Evolutionary conservation across 2,329 filamentous ascomycete species (phyloP).

Genomic region (Aureobasidium sp.): DNA sequence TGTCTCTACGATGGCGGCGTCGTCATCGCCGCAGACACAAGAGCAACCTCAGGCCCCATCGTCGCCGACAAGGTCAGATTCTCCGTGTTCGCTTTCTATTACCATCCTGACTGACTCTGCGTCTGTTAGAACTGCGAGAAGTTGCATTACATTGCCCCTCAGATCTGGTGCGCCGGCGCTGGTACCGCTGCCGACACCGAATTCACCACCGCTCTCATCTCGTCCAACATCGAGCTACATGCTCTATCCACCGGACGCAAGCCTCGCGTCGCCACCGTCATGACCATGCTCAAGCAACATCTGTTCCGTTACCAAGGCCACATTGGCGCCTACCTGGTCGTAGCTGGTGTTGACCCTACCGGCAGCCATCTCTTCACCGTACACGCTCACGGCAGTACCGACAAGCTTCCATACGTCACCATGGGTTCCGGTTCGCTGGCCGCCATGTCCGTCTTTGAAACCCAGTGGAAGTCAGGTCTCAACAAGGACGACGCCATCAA

Average conservation of each 20-base stretch:
- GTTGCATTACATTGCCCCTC: constrained; percentile 95
- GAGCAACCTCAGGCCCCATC: constrained; percentile 94
- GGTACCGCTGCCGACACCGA: constrained; percentile 97
- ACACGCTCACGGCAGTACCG: constrained; percentile 94
- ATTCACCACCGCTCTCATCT: constrained; percentile 98
- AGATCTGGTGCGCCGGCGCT: constrained; percentile 98
- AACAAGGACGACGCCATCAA: constrained; percentile 74
- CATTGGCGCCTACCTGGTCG: constrained; percentile 95
- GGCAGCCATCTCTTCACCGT: constrained; percentile 95
- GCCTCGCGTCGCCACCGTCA: constrained; percentile 95
- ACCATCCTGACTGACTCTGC: not conserved
- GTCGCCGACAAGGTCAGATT: constrained; percentile 82
- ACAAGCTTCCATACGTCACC: constrained; percentile 98
- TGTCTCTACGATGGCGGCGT: constrained; percentile 95
- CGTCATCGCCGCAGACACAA: constrained; percentile 96
- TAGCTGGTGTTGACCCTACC: constrained; percentile 93
- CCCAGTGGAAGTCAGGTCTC: constrained; percentile 77
- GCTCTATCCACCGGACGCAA: constrained; percentile 92
- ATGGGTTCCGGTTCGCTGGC: constrained; percentile 96
- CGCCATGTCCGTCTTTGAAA: constrained; percentile 97
- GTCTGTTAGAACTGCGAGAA: constrained; percentile 82
- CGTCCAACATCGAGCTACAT: constrained; percentile 96
- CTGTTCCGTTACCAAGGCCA: constrained; percentile 97
- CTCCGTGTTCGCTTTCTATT: not conserved
- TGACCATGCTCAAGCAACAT: constrained; percentile 99